Base-by-base conservation (phyloP, 495 filamentous ascomycete species). In the Recurvomyces mirabilis region DNA sequence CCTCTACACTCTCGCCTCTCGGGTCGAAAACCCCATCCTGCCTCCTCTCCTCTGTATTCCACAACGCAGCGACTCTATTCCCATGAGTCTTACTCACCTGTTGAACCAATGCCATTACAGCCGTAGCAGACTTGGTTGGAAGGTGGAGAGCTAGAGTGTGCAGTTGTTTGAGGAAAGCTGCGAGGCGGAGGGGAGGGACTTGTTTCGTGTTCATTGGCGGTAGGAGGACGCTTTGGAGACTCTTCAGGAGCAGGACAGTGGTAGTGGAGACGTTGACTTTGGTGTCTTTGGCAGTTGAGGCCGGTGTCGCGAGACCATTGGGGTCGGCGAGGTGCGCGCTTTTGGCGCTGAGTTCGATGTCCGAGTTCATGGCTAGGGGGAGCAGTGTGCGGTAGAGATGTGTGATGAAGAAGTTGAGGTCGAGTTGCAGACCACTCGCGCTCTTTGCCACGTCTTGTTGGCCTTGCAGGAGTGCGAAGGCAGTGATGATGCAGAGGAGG, bases 221-320 rank as follows among this genome's bases (percentile, higher is more conserved):
- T 19, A 80, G 72, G 14, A 98, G 74, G 28, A 83, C 73, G 10
- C 81, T 79, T 15, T 81, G 77, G 5, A 98, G 71, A 43, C 84
- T 86, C 34, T 86, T 82, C 52, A 96, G 71, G 34, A 96, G 76
- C 32, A 98, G 78, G 25, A 94, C 87, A 11, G 81, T 86, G 1
- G 86, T 91, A 0, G 91, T 96, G 56, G 87, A 81, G 38, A 94
- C 75, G 67, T 98, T 95, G 64, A 98, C 74, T 65, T 81, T 85
- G 65, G 52, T 53, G 20, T 53, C 54, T 15, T 51, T 42, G 43
- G 59, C 41, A 35, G 46, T 43, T 52, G 55, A 18, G 41, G 7
- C 34, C 19, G 43, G 48, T 23, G 50, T 54, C 37, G 43, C 46
- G 14, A 62, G 66, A 35, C 62, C 56, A 51, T 81, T 71, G 2